Evolutionary conservation across 2,329 filamentous ascomycete genomes (phyloP), one percentile per base, ranked within the genome.

Genomic region (Periconia sp.): DNA sequence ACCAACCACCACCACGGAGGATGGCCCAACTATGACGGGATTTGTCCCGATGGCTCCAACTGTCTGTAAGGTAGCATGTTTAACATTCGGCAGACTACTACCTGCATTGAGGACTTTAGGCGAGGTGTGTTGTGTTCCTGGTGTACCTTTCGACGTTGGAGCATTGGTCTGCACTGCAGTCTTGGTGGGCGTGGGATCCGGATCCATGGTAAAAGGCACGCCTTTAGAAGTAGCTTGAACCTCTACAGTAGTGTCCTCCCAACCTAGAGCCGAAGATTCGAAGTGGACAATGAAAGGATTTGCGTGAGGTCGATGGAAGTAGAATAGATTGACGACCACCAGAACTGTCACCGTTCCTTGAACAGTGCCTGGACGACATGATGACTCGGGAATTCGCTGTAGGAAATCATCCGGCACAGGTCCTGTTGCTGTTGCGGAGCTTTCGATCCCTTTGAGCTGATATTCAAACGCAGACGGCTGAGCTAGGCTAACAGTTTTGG

Each of bases 321-420:
- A 70, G 9, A 66, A 63, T 17, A 72, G 48, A 32, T 74, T 60
- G 6, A 76, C 67, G 4, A 76, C 63, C 5, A 76, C 58, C 4
- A 75, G 52, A 4, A 76, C 70, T 2, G 71, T 76, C 1, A 75
- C 69, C 10, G 60, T 57, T 4, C 72, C 74, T 24, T 63, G 57
- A 28, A 69, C 66, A 4, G 61, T 63, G 9, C 73, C 74, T 4
- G 65, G 53, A 6, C 51, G 52, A 43, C 69, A 69, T 1, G 56
- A 52, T 4, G 63, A 54, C 17, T 69, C 54, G 3, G 65, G 52
- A 7, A 69, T 60, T 15, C 68, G 54, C 19, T 61, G 52, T 2
- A 74, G 48, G 34, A 76, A 69, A 1, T 65, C 65, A 15, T 59
- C 61, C 16, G 69, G 66, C 1, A 74, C 52, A 6, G 54, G 40